Evolutionary conservation across 2,329 filamentous ascomycete genomes (phyloP), one percentile per base, ranked within the genome.

Genomic region (Penicillium sp.): DNA sequence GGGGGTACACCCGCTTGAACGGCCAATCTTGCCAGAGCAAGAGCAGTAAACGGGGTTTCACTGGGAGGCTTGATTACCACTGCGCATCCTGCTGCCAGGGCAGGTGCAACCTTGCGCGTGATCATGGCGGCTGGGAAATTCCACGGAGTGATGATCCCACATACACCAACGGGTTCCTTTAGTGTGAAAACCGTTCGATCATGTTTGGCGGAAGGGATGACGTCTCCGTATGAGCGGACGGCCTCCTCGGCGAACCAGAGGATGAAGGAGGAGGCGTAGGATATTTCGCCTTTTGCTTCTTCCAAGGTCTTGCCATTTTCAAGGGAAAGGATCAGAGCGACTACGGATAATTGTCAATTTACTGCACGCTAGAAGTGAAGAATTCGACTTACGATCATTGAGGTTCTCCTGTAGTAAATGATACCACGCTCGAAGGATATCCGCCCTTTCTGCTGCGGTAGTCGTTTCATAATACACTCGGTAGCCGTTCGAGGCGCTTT

Each of bases 91-190:
- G 69, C 68, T 0, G 67, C 69, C 2, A 74, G 45, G 0, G 70
- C 69, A 3, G 66, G 61, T 5, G 54, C 66, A 17, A 65, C 50
- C 42, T 69, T 70, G 2, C 65, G 46, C 5, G 65, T 65, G 60
- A 90, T 84, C 87, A 90, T 90, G 42, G 86, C 86, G 2, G 85
- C 84, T n/a, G 87, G 87, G 66, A 94, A 94, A 74, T 95, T 94
- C 90, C 90, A 93, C 71, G 90, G 90, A 10, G 89, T 92, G 56
- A 94, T 91, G 47, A 94, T 75, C 2, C 88, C 90, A 66, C 87
- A 90, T 8, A 95, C 90, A 49, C 90, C 91, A 9, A 95, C 84
- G 0, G 91, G 90, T 73, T 95, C 88, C 74, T 89, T 90, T 67
- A 90, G 74, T 0, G 89, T 93, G 61, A 86, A 82, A 17, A 94